Evolutionary conservation across 2,329 filamentous ascomycete species (phyloP).

Genomic region (Pyricularia pennisetigena): DNA sequence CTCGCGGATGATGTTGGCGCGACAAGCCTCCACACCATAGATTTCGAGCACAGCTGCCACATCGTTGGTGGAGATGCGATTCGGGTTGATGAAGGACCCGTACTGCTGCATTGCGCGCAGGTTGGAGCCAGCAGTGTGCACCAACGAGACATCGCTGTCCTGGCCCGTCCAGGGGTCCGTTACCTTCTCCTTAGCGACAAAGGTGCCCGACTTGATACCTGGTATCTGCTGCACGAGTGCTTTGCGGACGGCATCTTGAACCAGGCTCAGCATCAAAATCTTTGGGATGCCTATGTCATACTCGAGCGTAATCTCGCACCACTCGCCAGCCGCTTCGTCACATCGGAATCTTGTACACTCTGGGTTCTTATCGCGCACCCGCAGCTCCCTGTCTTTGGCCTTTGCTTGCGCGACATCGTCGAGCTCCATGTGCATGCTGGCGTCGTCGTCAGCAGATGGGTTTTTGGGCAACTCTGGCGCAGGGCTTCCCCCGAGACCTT

Average conservation of each 20-base stretch:
- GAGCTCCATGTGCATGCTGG: constrained; percentile 12
- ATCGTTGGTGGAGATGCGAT: constrained; percentile 85
- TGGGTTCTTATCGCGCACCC: constrained; percentile 51
- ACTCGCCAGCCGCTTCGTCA: constrained; percentile 61
- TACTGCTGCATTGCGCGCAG: constrained; percentile 84
- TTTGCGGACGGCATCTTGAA: constrained; percentile 69
- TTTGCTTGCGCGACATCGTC: constrained; percentile 12
- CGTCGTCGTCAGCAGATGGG: constrained; percentile 23
- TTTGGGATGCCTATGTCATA: constrained; percentile 77
- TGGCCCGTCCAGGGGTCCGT: constrained; percentile 36
- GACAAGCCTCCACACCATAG: constrained; percentile 91
- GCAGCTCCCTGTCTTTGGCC: constrained; percentile 45
- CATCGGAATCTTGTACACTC: constrained; percentile 73
- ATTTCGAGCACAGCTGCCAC: constrained; percentile 73
- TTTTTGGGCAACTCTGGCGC: constrained; percentile 26
- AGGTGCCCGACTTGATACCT: constrained; percentile 63
- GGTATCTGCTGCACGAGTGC: constrained; percentile 82
- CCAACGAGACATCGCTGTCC: constrained; percentile 39
- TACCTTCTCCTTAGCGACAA: constrained; percentile 49
- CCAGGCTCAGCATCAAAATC: constrained; percentile 82
- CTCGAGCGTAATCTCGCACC: constrained; percentile 74
- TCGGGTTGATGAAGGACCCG: constrained; percentile 74
- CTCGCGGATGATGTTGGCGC: constrained; percentile 78
- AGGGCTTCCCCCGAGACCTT: constrained; percentile 39
- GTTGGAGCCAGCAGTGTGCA: constrained; percentile 81